Base-by-base conservation (phyloP, 176 grass and related monocot species). In the Oropetium thomaeum region DNA sequence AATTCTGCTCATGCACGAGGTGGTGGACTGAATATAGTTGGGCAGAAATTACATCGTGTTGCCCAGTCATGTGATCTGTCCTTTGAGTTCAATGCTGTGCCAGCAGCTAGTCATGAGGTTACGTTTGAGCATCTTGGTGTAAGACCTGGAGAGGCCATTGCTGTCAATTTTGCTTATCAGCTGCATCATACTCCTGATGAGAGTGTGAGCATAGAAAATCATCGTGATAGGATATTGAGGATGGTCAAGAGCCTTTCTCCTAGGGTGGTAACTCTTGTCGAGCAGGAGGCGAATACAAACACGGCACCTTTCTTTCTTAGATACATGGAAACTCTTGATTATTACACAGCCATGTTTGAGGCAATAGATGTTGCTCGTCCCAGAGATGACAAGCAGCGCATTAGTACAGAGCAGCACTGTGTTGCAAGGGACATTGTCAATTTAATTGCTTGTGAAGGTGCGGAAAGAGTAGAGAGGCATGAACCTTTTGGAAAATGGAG, bases 231-330 rank as follows among this genome's bases (percentile, higher is more conserved):
- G 74, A 76, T 90, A 75, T 51, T 94, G 75, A 79, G 87, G 67
- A 88, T 94, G 82, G 79, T 94, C 65, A 94, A 88, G 74, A 77
- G 88, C 66, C 80, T 94, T 34, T 85, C 82, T 65, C 92, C 92
- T 34, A 88, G 70, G 14, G 81, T 94, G 19, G 88, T 94, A 49
- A 90, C 92, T 35, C 70, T 94, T 65, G 85, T 86, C 17, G 92
- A 94, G 65, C 92, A 94, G 79, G 92, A 94, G 54, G 78, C 87
- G 23, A 94, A 94, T 75, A 94, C 92, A 32, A 94, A 94, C 79
- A 94, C 92, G 0, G 69, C 92, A 7, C 88, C 92, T 30, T 94
- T 94, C 79, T 94, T 88, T 70, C 85, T 58, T 69, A 89, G 92
- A 85, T 94, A 90, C 72, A 30, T 87, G 82, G 92, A 94, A 75